Percentiles rank a stretch among this genome's conserved stretches.
Conservation (phyloP, 495 filamentous ascomycete species). For the Aspergillus biplanus region DNA sequence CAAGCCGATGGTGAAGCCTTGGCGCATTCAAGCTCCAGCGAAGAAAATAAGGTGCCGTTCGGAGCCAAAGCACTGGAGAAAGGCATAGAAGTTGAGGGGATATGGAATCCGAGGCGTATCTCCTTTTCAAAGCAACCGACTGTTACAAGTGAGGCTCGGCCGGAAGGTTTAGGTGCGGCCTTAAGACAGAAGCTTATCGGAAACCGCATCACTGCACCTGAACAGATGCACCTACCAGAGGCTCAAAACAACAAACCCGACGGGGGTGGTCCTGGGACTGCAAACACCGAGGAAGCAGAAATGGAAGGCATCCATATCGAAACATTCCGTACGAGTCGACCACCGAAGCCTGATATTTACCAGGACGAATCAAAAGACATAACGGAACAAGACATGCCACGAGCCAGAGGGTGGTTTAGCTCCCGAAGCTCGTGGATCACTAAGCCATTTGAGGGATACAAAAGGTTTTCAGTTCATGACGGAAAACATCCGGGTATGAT, state of each 20-base stretch:
- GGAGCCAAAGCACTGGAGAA: conserved; percentile 87
- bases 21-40: conserved; percentile 37
- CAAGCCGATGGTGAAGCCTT: conserved; percentile 49
- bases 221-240: conserved; percentile 7
- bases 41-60: conserved; percentile 73
- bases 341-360: conserved; percentile 11
- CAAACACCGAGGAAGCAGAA: conserved; percentile 15
- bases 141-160: conserved; percentile 23
- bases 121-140: conserved; percentile 22
- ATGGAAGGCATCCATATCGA: conserved; percentile 16
- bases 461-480: conserved; percentile 16
- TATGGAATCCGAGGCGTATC: conserved; percentile 69
- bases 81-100: conserved; percentile 83
- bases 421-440: conserved; percentile 26
- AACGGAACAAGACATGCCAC: conserved; percentile 6
- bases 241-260: not conserved
- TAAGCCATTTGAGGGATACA: conserved; percentile 23
- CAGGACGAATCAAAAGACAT: not conserved
- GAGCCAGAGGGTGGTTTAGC: conserved; percentile 19
- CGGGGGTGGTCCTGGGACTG: not conserved
- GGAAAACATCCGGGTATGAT: conserved; percentile 5
- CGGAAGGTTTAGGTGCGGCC: conserved; percentile 22
- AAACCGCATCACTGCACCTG: conserved; percentile 14
- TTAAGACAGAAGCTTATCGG: conserved; percentile 7
- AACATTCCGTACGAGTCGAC: conserved; percentile 9